phyloP scores from a whole-genome alignment of 139 green algal species.

The Chlamydomonas sp. region DNA sequence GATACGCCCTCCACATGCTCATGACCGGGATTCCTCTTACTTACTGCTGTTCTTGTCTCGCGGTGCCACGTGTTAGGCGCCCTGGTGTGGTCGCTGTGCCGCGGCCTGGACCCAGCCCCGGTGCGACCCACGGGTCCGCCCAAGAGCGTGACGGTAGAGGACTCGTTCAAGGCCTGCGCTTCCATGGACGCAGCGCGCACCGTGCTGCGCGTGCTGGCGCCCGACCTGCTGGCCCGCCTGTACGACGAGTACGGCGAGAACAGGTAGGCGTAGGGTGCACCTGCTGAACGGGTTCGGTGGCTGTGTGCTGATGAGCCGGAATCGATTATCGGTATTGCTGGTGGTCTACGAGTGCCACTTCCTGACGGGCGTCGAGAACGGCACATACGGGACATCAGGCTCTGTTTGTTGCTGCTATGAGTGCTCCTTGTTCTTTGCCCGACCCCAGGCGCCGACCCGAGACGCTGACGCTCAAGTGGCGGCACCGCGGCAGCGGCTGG shows the following conservation, averaged over 20 bases:
- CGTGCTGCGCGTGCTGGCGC: conserved; percentile 68
- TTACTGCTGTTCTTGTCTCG: background rate
- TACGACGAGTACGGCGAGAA: conserved; percentile 65
- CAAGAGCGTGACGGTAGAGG: conserved; percentile 83
- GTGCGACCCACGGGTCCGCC: conserved; percentile 62
- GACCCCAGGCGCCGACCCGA: conserved; percentile 41
- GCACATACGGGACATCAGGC: too few species aligned
- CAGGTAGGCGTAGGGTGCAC: background rate
- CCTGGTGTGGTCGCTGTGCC: conserved; percentile 42
- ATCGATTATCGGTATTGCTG: too few species aligned
- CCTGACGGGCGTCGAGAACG: too few species aligned
- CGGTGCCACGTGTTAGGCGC: background rate
- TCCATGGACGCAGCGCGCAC: conserved; percentile 1
- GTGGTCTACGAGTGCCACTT: too few species aligned
- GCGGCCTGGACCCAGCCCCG: conserved; percentile 62
- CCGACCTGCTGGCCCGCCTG: conserved; percentile 77
- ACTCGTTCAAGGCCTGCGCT: conserved; percentile 25
- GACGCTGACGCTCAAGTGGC: conserved; percentile 79
- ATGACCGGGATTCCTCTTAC: background rate
- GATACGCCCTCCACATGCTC: too few species aligned
- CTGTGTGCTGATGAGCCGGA: too few species aligned
- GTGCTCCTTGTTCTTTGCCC: background rate
- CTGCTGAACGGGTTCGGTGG: too few species aligned
- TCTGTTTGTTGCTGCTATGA: too few species aligned
- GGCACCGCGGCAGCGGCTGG: conserved; percentile 61